phyloP scores from a whole-genome alignment of 495 filamentous ascomycete species.

The Oidiodendron maius region DNA sequence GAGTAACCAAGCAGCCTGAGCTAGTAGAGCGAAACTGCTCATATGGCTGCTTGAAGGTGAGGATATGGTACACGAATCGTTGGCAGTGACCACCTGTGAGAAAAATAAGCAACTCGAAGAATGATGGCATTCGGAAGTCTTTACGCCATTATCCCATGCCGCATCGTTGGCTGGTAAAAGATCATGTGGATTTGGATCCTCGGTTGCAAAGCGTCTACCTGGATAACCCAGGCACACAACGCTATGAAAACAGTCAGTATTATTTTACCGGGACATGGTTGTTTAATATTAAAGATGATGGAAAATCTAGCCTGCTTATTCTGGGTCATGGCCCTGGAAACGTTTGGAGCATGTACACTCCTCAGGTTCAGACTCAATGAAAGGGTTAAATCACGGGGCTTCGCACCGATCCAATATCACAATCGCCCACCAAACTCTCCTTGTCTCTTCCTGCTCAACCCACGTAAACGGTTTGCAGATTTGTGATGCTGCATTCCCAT shows the following conservation, averaged over 20 bases:
- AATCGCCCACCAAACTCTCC: slow-evolving; percentile 43
- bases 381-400: slow-evolving; percentile 19
- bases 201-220: slow-evolving; percentile 13
- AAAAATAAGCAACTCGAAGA: background rate
- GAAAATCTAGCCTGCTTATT: background rate
- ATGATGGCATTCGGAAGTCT: background rate
- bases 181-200: slow-evolving; percentile 31
- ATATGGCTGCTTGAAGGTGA: slow-evolving; percentile 2
- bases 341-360: too few relatives aligned
- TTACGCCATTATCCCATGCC: slow-evolving; percentile 26
- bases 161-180: slow-evolving; percentile 38
- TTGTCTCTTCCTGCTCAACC: slow-evolving; percentile 43
- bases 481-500: background rate
- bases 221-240: background rate
- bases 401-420: slow-evolving; percentile 38
- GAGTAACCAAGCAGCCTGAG: slow-evolving; percentile 4
- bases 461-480: slow-evolving; percentile 22
- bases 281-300: background rate
- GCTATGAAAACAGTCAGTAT: background rate
- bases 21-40: background rate
- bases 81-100: background rate
- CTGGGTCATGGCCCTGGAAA: too few relatives aligned
- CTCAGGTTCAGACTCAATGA: background rate
- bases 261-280: slow-evolving; percentile 7
- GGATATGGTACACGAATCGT: slow-evolving; percentile 1